phyloP scores from a whole-genome alignment of 768 basidiomycete species.

The Amanita brunnescens region DNA sequence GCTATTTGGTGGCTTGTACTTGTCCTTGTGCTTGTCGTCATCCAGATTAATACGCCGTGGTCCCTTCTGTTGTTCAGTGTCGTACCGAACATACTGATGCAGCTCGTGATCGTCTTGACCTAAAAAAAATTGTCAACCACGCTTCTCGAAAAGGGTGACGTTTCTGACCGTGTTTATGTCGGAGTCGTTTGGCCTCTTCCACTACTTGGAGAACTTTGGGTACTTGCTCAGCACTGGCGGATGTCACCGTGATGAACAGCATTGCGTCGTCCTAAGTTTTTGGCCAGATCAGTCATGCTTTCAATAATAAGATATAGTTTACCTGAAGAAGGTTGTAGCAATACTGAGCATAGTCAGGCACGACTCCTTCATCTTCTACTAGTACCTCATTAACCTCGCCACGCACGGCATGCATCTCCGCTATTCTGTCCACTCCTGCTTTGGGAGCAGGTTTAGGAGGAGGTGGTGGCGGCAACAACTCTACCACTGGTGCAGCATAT shows the following conservation, averaged over 20 bases:
- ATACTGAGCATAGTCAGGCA: conserved; percentile 63
- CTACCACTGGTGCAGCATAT: conserved; percentile 8
- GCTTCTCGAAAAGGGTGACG: not conserved
- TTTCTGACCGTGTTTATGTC: conserved; percentile 59
- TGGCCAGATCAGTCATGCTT: not conserved
- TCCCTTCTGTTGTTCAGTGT: conserved; percentile 41
- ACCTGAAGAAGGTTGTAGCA: conserved; percentile 58
- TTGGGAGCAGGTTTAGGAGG: conserved; percentile 60
- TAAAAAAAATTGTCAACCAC: conserved; percentile 11
- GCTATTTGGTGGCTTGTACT: conserved; percentile 60
- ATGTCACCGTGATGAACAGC: conserved; percentile 69
- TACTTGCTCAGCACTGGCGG: conserved; percentile 53
- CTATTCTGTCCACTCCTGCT: conserved; percentile 59
- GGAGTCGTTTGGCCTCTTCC: conserved; percentile 69
- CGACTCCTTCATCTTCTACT: conserved; percentile 53
- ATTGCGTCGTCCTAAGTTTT: conserved; percentile 61
- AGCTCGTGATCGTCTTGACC: conserved; percentile 48
- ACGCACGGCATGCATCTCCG: conserved; percentile 56
- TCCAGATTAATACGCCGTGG: conserved; percentile 65
- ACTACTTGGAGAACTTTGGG: conserved; percentile 76
- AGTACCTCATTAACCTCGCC: conserved; percentile 72
- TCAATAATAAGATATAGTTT: conserved; percentile 9
- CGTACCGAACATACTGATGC: conserved; percentile 72
- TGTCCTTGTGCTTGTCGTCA: conserved; percentile 35
- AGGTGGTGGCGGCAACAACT: conserved; percentile 29